Conservation (phyloP, 257 asterid genomes). For the Solanum commersonii region DNA sequence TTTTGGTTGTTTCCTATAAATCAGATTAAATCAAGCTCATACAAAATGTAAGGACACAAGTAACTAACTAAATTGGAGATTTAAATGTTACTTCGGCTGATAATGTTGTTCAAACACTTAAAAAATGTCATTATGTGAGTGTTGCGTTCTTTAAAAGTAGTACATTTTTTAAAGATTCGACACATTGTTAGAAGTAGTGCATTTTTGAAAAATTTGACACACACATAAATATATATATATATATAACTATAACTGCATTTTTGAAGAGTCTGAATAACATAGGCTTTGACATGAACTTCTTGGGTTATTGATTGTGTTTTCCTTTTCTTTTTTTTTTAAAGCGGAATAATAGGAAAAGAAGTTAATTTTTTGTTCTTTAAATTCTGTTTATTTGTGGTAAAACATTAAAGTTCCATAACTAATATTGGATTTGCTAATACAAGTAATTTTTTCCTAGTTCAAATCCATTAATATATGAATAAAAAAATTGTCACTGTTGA, state of each 20-base stretch:
- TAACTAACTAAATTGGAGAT: background rate
- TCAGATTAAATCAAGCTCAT: background rate
- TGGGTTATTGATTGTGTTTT: background rate
- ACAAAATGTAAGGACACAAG: background rate
- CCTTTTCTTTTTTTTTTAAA: background rate
- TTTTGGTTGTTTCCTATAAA: background rate
- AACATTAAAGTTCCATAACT: background rate
- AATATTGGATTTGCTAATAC: background rate
- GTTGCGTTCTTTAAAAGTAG: fast-evolving
- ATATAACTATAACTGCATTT: background rate
- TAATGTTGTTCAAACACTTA: background rate
- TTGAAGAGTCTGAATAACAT: fast-evolving
- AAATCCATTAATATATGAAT: background rate
- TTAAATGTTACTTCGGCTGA: background rate
- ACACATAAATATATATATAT: too few species aligned
- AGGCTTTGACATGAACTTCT: background rate
- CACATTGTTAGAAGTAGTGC: background rate
- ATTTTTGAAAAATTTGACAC: background rate
- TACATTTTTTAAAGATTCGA: too few species aligned
- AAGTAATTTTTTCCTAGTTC: background rate
- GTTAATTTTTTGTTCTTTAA: background rate
- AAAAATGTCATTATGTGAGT: background rate
- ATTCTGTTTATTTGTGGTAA: background rate
- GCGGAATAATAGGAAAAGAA: background rate
- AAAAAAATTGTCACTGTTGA: background rate